Conservation (phyloP, 805 yeast species). For the Kodamaea kaohsiungensis region DNA sequence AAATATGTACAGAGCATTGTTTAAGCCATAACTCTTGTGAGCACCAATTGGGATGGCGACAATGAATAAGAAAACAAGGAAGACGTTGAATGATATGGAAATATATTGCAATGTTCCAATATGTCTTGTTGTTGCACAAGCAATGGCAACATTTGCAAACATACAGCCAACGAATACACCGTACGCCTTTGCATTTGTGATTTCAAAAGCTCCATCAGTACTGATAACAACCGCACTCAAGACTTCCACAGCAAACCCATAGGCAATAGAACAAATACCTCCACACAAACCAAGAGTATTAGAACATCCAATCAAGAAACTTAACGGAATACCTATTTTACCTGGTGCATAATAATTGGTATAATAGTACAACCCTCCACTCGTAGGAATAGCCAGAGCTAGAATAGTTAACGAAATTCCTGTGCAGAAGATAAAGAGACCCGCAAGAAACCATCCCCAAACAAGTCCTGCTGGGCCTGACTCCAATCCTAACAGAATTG, state of each 20-base stretch:
- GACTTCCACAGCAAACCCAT: conserved; percentile 66
- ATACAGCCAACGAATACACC: conserved; percentile 68
- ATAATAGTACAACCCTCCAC: conserved; percentile 75
- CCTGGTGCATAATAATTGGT: conserved; percentile 67
- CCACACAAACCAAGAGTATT: conserved; percentile 68
- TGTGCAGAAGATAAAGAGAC: conserved; percentile 54
- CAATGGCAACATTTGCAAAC: conserved; percentile 50
- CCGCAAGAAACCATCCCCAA: conserved; percentile 74
- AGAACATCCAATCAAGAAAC: conserved; percentile 66
- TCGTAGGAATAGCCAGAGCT: conserved; percentile 71
- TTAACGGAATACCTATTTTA: conserved; percentile 48
- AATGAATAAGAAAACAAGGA: neutral
- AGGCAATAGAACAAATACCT: conserved; percentile 66
- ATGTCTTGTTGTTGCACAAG: conserved; percentile 52
- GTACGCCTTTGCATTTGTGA: conserved; percentile 55
- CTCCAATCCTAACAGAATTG: conserved; percentile 51
- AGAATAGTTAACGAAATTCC: conserved; percentile 66
- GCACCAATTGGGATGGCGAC: conserved; percentile 70
- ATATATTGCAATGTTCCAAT: conserved; percentile 61
- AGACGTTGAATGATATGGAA: conserved; percentile 37
- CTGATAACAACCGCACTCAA: conserved; percentile 58
- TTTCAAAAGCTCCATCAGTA: conserved; percentile 53
- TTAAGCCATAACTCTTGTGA: conserved; percentile 25
- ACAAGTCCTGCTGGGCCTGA: conserved; percentile 67
- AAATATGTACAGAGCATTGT: conserved; percentile 52